Evolutionary conservation across 1,284 basidiomycete species (phyloP).

Genomic region (Leccinum fallax): DNA sequence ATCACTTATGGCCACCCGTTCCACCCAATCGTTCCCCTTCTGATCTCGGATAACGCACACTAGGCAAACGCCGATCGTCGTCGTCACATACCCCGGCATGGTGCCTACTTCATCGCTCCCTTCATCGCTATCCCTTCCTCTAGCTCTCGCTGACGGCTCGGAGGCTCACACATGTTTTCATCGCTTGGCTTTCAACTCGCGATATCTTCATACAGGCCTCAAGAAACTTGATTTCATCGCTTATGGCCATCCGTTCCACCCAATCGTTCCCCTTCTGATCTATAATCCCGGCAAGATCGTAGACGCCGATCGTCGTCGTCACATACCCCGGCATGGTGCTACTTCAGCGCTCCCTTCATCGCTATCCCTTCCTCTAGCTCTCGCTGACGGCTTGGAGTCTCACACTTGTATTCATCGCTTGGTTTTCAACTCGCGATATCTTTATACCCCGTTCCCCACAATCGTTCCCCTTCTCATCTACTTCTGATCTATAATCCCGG

Average conservation of each 20-base stretch:
- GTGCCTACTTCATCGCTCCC: conserved; percentile 63
- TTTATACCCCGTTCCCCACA: conserved; percentile 35
- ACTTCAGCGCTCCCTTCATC: too few relatives aligned
- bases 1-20: conserved; percentile 86
- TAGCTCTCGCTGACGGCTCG: conserved; percentile 70
- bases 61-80: conserved; percentile 89
- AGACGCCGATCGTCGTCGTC: conserved; percentile 85
- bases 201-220: conserved; percentile 88
- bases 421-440: conserved; percentile 95
- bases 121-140: conserved; percentile 72
- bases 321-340: too few relatives aligned
- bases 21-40: conserved; percentile 81
- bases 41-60: conserved; percentile 76
- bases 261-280: conserved; percentile 91
- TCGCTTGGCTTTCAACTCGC: conserved; percentile 92
- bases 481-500: too few relatives aligned
- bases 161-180: conserved; percentile 85
- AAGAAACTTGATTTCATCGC: conserved; percentile 96
- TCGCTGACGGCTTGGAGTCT: conserved; percentile 60
- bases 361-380: too few relatives aligned
- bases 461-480: too few relatives aligned
- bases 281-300: conserved; percentile 96
- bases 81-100: conserved; percentile 74
- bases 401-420: conserved; percentile 80
- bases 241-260: conserved; percentile 89